phyloP scores from a whole-genome alignment of 306 rosid species.

The Luffa aegyptiaca region DNA sequence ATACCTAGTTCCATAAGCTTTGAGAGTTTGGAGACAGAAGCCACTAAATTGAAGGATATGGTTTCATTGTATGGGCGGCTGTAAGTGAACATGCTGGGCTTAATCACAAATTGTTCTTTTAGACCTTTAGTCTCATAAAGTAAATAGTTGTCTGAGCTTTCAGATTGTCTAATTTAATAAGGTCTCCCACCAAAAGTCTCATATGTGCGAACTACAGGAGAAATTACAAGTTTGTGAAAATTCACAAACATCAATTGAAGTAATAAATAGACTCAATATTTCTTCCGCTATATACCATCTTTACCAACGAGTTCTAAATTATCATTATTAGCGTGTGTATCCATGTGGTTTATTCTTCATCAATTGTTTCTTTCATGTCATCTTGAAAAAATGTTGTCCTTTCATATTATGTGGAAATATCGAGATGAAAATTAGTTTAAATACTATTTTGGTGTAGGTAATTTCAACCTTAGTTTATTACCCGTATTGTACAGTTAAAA shows the following conservation, averaged over 20 bases:
- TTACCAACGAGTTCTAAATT: not conserved
- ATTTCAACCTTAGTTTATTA: too few species aligned
- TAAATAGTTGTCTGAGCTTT: not conserved
- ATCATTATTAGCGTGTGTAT: not conserved
- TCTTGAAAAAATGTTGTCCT: too few species aligned
- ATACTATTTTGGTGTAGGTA: too few species aligned
- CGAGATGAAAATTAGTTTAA: not conserved
- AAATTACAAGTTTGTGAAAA: not conserved
- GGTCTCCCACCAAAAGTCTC: not conserved
- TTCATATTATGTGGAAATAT: not conserved
- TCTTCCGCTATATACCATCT: not conserved
- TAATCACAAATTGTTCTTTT: not conserved
- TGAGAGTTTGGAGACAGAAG: slow-evolving; percentile 58
- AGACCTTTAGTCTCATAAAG: not conserved
- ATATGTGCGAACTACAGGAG: not conserved
- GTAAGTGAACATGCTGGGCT: not conserved
- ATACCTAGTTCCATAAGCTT: slow-evolving; percentile 54
- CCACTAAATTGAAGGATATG: slow-evolving; percentile 44
- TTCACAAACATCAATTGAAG: not conserved
- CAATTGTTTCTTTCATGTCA: too few species aligned
- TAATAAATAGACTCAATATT: not conserved
- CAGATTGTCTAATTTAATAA: not conserved
- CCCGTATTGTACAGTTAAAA: too few species aligned
- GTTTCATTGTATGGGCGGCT: slow-evolving; percentile 66
- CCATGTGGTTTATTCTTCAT: not conserved